A percentile compares a stretch with the other conserved stretches of the same genome.
Conservation (phyloP, 108 stramenopile species). For the Skeletonema grethae region DNA sequence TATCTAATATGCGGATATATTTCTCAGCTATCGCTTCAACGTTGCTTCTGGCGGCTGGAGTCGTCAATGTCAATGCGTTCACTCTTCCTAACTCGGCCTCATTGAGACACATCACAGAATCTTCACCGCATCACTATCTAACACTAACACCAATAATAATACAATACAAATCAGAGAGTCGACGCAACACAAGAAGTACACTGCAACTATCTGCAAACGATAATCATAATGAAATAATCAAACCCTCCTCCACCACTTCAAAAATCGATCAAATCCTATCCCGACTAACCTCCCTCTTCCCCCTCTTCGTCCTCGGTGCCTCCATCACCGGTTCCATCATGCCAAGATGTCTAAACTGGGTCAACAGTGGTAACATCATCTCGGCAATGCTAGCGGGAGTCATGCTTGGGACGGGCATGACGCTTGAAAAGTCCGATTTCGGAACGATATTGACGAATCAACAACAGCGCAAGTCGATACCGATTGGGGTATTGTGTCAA, state of each 20-base stretch:
- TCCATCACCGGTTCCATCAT: conserved; percentile 63
- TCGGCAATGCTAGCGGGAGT: conserved; percentile 69
- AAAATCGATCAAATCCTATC: conserved; percentile 65
- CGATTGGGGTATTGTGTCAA: conserved; percentile 90
- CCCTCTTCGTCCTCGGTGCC: conserved; percentile 78
- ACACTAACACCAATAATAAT: neutral
- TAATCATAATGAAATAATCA: neutral
- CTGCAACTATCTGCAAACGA: neutral
- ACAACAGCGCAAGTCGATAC: conserved; percentile 59
- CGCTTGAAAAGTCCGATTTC: conserved; percentile 88
- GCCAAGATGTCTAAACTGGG: conserved; percentile 77
- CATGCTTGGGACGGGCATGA: conserved; percentile 94
- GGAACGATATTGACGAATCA: conserved; percentile 51
- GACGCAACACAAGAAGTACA: neutral
- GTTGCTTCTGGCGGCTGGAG: neutral
- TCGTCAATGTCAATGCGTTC: neutral
- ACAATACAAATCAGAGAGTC: neutral
- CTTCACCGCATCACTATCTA: neutral
- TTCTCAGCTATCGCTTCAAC: neutral
- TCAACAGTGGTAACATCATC: conserved; percentile 72
- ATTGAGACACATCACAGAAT: neutral
- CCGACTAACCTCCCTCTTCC: conserved; percentile 79
- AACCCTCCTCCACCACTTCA: neutral
- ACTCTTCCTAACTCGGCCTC: neutral
- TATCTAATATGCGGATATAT: neutral